phyloP scores from a whole-genome alignment of 2,329 filamentous ascomycete genomes.

The Paecilomyces formosus region DNA sequence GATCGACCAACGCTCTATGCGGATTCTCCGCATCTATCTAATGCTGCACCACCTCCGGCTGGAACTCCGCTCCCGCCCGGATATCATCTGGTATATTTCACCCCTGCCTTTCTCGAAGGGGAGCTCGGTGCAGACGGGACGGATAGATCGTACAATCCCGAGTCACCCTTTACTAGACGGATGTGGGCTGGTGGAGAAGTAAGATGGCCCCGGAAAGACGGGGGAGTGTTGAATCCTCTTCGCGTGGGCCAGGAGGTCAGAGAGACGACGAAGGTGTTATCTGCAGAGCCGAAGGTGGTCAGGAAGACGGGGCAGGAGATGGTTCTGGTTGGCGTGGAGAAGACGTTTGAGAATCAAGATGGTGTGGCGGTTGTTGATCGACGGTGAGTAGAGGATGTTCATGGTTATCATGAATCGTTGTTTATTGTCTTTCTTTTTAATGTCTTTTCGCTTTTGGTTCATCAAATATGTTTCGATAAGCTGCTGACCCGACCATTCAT shows the following conservation, averaged over 20 bases:
- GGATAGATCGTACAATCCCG: slow-evolving; percentile 53
- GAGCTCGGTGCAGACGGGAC: slow-evolving; percentile 55
- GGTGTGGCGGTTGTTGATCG: slow-evolving; percentile 50
- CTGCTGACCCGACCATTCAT: not conserved
- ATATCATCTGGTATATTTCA: slow-evolving; percentile 60
- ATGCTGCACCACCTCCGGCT: slow-evolving; percentile 24
- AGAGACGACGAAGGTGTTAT: slow-evolving; percentile 51
- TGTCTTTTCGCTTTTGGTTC: no score
- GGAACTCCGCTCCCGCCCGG: slow-evolving; percentile 51
- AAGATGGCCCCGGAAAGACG: slow-evolving; percentile 36
- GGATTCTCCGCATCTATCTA: slow-evolving; percentile 30
- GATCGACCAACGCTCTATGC: slow-evolving; percentile 40
- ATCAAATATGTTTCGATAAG: no score
- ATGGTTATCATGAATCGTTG: no score
- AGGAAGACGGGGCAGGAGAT: slow-evolving; percentile 50
- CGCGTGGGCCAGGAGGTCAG: slow-evolving; percentile 49
- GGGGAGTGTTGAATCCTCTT: slow-evolving; percentile 32
- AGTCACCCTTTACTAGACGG: slow-evolving; percentile 52
- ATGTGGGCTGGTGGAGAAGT: slow-evolving; percentile 64
- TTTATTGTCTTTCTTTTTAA: no score
- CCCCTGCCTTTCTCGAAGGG: slow-evolving; percentile 47
- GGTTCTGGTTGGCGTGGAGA: slow-evolving; percentile 59
- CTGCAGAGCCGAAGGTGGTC: slow-evolving; percentile 49
- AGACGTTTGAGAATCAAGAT: slow-evolving; percentile 47
- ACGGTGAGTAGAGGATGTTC: slow-evolving; percentile 28